A percentile compares a stretch with the other conserved stretches of the same genome.
Evolutionary conservation across 805 yeast genomes (phyloP).

Genomic region (Blastobotrys attinorum): DNA sequence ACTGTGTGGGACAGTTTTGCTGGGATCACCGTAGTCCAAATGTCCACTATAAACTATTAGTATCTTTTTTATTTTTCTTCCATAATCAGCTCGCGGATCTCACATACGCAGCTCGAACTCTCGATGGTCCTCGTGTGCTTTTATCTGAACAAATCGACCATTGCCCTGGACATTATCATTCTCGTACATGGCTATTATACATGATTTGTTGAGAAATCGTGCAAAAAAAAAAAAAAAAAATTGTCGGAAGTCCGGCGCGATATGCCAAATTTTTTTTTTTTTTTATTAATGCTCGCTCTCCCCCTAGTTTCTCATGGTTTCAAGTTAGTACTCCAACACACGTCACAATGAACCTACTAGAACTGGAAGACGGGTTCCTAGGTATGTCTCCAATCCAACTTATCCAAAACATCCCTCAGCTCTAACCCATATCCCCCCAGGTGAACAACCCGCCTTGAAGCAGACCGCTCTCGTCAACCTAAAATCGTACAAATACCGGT

Average conservation of each 20-base stretch:
- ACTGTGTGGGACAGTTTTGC: too few species aligned
- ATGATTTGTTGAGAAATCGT: neutral
- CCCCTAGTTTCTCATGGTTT: too few species aligned
- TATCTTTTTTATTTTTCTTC: neutral
- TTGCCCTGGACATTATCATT: constrained; percentile 12
- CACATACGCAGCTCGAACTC: constrained; percentile 12
- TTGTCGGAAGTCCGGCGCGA: neutral
- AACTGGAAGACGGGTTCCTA: constrained; percentile 10
- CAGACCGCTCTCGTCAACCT: constrained; percentile 19
- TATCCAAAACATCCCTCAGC: neutral
- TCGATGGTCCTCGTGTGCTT: constrained; percentile 20
- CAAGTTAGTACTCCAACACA: too few species aligned
- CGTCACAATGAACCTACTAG: constrained; percentile 1
- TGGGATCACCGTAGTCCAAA: constrained; percentile 27
- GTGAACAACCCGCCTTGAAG: constrained; percentile 8
- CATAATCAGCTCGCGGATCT: too few species aligned
- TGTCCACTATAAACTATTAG: constrained; percentile 18
- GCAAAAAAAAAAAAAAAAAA: neutral
- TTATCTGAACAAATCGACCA: constrained; percentile 19
- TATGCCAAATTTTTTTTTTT: neutral
- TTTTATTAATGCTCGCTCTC: too few species aligned
- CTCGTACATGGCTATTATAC: constrained; percentile 4
- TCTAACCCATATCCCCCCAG: neutral
- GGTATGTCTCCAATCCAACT: constrained; percentile 5
- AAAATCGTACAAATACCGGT: constrained; percentile 23